These are phyloP conservation scores for Talaromyces sp. DNA, from an alignment of 2,329 filamentous ascomycete species.

Conservation along the genomic window DNA sequence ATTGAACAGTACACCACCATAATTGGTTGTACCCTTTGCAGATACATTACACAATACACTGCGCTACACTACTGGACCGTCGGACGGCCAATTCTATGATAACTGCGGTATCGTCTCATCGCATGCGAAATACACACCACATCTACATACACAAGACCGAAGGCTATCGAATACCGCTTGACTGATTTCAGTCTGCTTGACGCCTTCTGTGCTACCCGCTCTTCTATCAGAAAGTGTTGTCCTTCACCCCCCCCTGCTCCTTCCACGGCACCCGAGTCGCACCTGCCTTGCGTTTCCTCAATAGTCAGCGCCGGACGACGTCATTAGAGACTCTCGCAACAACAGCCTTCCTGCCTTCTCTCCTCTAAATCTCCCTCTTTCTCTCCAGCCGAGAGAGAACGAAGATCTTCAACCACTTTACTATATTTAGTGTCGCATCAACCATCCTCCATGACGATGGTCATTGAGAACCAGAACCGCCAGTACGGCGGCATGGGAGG, in stretches of 20 bases:
- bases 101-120: not conserved
- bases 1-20: not conserved
- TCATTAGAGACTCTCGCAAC: slow-evolving; percentile 10
- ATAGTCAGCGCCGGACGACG: slow-evolving; percentile 3
- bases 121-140: not conserved
- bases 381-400: not conserved
- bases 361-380: not conserved
- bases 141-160: not conserved
- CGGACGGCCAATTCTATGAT: not conserved
- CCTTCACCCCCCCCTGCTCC: not conserved
- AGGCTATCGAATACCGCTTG: not conserved
- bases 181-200: not conserved
- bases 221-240: not conserved
- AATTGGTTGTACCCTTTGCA: not conserved
- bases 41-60: no score
- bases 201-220: not conserved
- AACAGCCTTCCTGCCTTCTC: slow-evolving; percentile 1
- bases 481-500: slow-evolving; percentile 67
- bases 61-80: not conserved
- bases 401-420: no score
- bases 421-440: not conserved
- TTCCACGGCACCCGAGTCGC: slow-evolving; percentile 17
- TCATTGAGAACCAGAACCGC: slow-evolving; percentile 83
- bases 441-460: slow-evolving; percentile 77
- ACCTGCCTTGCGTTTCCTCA: slow-evolving; percentile 11